These are phyloP conservation scores for Stenocarpella maydis DNA, from an alignment of 2,329 filamentous ascomycete species.

Conservation along the genomic window DNA sequence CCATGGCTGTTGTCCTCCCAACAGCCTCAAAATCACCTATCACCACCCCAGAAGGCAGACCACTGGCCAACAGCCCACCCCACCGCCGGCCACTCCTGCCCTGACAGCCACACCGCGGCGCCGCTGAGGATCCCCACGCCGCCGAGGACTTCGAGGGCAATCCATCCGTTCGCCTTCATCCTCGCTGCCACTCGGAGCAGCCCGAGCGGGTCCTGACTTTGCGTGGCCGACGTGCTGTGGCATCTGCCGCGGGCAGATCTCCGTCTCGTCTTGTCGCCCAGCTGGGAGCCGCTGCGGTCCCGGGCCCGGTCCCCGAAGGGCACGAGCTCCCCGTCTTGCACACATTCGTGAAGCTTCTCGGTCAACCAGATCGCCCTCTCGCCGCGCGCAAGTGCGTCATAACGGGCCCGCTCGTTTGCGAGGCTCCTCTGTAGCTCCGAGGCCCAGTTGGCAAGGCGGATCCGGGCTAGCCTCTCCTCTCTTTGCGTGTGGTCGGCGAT, in stretches of 20 bases:
- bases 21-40: conserved; percentile 29
- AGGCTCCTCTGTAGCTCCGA: conserved; percentile 80
- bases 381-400: conserved; percentile 66
- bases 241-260: not conserved
- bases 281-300: conserved; percentile 27
- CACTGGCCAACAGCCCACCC: conserved; percentile 43
- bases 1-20: not conserved
- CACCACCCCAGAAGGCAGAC: conserved; percentile 43
- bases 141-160: conserved; percentile 77
- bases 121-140: conserved; percentile 79
- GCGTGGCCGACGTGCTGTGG: conserved; percentile 32
- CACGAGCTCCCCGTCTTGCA: conserved; percentile 70
- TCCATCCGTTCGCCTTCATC: conserved; percentile 69
- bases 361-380: conserved; percentile 76
- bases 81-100: conserved; percentile 41
- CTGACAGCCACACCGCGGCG: conserved; percentile 67
- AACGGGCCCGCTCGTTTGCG: conserved; percentile 75
- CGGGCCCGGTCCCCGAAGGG: conserved; percentile 45
- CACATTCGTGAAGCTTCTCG: conserved; percentile 70
- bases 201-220: conserved; percentile 79
- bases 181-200: conserved; percentile 74
- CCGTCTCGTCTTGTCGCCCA: conserved; percentile 20
- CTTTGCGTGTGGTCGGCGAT: conserved; percentile 55
- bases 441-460: conserved; percentile 85
- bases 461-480: conserved; percentile 48